Conservation (phyloP, 1,284 basidiomycete genomes). For the Phellinidium pouzarii region DNA sequence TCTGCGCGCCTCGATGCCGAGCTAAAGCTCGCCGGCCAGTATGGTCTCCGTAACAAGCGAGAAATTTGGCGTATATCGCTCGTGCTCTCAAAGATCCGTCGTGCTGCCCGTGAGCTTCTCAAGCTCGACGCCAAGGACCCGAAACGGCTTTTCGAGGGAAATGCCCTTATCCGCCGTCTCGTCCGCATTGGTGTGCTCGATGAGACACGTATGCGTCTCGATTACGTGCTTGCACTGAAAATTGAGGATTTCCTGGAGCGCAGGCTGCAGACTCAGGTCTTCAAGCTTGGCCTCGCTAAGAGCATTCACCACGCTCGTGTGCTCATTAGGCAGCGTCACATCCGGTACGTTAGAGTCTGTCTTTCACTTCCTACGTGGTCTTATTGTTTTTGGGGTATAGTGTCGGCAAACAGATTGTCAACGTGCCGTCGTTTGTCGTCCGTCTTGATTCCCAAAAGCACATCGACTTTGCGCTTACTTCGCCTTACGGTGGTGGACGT, state of each 20-base stretch:
- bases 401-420: constrained; percentile 99
- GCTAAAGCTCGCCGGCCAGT: constrained; percentile 99
- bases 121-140: constrained; percentile 99
- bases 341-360: constrained; percentile 54
- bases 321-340: constrained; percentile 95
- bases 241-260: constrained; percentile 99
- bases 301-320: constrained; percentile 98
- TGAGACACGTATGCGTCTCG: constrained; percentile 97
- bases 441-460: constrained; percentile 97
- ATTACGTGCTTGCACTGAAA: constrained; percentile 99
- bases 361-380: neutral
- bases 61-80: constrained; percentile 99
- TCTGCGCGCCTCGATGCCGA: constrained; percentile 98
- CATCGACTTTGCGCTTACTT: constrained; percentile 98
- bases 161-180: constrained; percentile 97
- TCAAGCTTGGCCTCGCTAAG: constrained; percentile 98
- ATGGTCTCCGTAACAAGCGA: constrained; percentile 99
- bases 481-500: constrained; percentile 95
- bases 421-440: constrained; percentile 98
- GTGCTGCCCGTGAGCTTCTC: constrained; percentile 99
- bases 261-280: constrained; percentile 98
- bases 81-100: constrained; percentile 98
- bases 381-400: constrained; percentile 31
- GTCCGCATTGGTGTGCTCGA: constrained; percentile 99
- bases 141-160: constrained; percentile 99